A percentile compares a stretch with the other conserved stretches of the same genome.
Evolutionary conservation across 805 yeast species (phyloP).

Genomic region (Candida hispaniensis): DNA sequence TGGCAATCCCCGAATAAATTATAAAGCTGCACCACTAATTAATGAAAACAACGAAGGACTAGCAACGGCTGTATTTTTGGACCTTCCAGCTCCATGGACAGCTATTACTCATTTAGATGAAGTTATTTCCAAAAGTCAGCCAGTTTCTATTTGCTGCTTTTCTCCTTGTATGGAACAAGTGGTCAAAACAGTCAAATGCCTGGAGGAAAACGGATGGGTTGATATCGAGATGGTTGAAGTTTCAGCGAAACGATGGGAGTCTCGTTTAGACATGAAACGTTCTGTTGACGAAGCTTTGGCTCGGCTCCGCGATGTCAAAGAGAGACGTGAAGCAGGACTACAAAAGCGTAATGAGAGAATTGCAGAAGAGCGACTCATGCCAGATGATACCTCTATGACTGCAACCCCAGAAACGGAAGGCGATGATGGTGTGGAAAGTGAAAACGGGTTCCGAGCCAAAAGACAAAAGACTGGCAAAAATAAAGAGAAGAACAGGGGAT

Average conservation of each 20-base stretch:
- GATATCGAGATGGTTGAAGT: conserved; percentile 87
- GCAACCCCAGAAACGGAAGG: conserved; percentile 1
- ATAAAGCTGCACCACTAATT: conserved; percentile 16
- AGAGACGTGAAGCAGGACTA: conserved; percentile 47
- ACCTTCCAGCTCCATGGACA: conserved; percentile 93
- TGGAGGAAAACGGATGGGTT: conserved; percentile 71
- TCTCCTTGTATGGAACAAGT: conserved; percentile 98
- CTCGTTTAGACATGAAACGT: conserved; percentile 79
- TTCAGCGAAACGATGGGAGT: conserved; percentile 76
- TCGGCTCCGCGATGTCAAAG: conserved; percentile 68
- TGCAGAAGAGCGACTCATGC: conserved; percentile 15
- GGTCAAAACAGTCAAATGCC: conserved; percentile 65
- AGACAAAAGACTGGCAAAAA: conserved; percentile 12
- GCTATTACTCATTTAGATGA: conserved; percentile 67
- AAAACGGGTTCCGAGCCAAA: conserved; percentile 15
- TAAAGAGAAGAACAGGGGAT: conserved; percentile 33
- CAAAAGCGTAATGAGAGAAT: conserved; percentile 24
- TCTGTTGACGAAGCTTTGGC: conserved; percentile 69
- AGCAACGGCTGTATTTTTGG: conserved; percentile 75
- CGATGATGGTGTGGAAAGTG: too few species aligned
- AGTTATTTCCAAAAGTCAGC: conserved; percentile 44
- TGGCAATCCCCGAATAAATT: conserved; percentile 35
- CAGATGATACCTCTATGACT: conserved; percentile 18
- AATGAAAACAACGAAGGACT: conserved; percentile 27
- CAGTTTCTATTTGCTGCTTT: conserved; percentile 79